Evolutionary conservation across 2,329 filamentous ascomycete genomes (phyloP).

Genomic region (Amauroascus verrucosus): DNA sequence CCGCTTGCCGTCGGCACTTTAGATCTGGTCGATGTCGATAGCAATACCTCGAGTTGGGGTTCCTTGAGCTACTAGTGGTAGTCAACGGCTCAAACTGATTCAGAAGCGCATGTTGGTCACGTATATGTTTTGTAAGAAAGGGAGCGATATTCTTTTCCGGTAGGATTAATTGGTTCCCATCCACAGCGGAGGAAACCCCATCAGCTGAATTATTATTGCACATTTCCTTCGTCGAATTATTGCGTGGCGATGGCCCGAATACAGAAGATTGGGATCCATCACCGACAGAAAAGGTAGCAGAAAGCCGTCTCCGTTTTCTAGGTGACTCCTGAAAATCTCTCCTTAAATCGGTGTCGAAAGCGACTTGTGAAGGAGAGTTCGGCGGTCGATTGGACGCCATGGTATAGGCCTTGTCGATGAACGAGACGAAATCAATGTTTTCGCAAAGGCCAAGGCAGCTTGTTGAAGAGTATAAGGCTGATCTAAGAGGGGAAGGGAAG

Average conservation of each 20-base stretch:
- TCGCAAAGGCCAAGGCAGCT: too few relatives aligned
- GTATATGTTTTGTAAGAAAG: constrained; percentile 79
- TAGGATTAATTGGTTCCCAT: not conserved
- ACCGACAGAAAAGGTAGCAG: not conserved
- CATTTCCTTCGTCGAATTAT: not conserved
- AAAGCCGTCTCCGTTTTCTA: constrained; percentile 17
- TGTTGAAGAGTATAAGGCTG: not conserved
- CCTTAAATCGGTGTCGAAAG: not conserved
- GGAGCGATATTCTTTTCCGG: constrained; percentile 66
- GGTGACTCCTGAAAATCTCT: constrained; percentile 11
- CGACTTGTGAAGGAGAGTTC: not conserved
- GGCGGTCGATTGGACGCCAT: constrained; percentile 8
- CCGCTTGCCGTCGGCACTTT: constrained; percentile 83
- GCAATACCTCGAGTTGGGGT: constrained; percentile 80
- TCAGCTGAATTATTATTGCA: not conserved
- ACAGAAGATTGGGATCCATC: not conserved
- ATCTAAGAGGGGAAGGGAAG: not conserved
- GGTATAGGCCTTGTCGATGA: not conserved
- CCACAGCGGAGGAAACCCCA: not conserved
- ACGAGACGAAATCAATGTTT: too few relatives aligned
- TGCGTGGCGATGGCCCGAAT: not conserved
- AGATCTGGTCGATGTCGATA: constrained; percentile 90
- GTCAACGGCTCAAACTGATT: constrained; percentile 14
- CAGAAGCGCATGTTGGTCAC: constrained; percentile 63
- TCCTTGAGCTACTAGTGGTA: constrained; percentile 22